Evolutionary conservation across 306 rosid genomes (phyloP), one percentile per base, ranked within the genome.

Genomic region (Cucumis melo): DNA sequence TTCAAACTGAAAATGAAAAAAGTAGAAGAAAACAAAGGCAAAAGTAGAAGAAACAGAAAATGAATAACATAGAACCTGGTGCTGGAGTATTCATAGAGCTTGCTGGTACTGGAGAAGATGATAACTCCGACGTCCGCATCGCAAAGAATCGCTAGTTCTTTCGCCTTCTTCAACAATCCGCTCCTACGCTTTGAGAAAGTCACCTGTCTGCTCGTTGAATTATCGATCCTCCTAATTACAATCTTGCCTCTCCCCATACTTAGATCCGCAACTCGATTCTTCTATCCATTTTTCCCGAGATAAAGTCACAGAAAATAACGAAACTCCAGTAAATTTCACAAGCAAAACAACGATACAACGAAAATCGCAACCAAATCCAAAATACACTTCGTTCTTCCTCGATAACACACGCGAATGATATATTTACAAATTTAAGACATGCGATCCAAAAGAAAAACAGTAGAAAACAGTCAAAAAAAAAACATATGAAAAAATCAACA

Each of bases 211-310:
- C 93, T 93, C 46, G 98, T 89, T 16, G 96, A 93, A 82, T 91
- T 91, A 78, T 93, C 98, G 76, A 93, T 93, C 88, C 98, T 88
- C 89, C 98, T 89, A 70, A 93, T 93, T 80, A 86, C 96, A 82
- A 93, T 93, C 93, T 93, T 93, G 24, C 98, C 97, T 88, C 97
- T 93, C 76, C 98, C 97, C 97, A 93, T 93, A 29, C 39, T 57
- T 34, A 61, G 71, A 62, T 60, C 58, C 39, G 14, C 10, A 5
- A 41, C 80, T 24, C 19, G 73, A 29, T 62, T 56, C 21, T 44
- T 56, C 65, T 58, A 10, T 50, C 13, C 38, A 38, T 53, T 7
- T 29, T 50, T 27, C 54, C 36, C 36, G 19, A 63, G n/a, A 29
- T 32, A 32, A 24, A 60, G 27, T 32, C 5, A 21, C 19, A 50